Evolutionary conservation across 352 stramenopile species (phyloP).

Genomic region (Blastocystis sp.): DNA sequence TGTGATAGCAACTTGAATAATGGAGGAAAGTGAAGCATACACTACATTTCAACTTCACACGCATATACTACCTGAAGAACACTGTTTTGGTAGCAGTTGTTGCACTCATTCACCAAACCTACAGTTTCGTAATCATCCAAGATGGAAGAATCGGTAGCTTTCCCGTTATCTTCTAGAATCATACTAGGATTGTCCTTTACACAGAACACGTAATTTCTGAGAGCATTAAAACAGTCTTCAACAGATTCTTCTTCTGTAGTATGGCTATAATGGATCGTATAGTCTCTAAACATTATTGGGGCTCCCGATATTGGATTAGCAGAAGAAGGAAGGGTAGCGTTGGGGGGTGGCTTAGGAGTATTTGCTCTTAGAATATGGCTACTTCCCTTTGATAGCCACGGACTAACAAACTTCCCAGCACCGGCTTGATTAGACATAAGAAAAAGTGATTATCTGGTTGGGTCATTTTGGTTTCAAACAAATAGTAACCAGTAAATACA

Average conservation of each 20-base stretch:
- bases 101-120: slow-evolving; percentile 27
- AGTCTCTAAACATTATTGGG: no score
- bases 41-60: background rate
- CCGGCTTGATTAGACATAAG: background rate
- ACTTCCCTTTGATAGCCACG: slow-evolving; percentile 35
- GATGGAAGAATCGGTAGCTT: background rate
- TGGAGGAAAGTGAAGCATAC: slow-evolving; percentile 17
- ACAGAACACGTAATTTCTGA: background rate
- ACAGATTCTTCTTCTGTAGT: background rate
- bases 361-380: background rate
- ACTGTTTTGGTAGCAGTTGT: slow-evolving; percentile 55
- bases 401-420: background rate
- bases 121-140: slow-evolving; percentile 10
- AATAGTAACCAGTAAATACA: no score
- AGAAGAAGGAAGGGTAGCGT: background rate
- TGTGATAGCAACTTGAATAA: background rate
- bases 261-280: background rate
- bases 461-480: background rate
- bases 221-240: background rate
- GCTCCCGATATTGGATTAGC: background rate
- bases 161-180: background rate
- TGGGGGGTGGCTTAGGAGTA: background rate
- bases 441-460: background rate
- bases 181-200: background rate
- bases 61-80: background rate